Evolutionary conservation across 2,329 filamentous ascomycete species (phyloP).

Genomic region (Ascomycota sp.): DNA sequence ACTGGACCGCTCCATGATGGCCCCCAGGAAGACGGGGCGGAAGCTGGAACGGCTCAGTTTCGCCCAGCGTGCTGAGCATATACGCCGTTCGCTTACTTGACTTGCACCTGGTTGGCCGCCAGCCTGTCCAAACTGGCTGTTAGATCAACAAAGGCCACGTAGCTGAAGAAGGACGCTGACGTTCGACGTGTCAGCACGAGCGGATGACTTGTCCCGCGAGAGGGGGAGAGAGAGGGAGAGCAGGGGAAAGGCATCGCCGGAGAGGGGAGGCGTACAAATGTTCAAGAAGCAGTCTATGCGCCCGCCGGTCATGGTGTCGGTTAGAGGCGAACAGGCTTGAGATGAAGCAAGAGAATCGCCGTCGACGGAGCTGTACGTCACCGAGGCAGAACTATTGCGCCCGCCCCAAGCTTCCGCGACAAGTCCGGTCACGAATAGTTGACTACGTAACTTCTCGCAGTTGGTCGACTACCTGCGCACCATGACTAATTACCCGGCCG

Average conservation of each 20-base stretch:
- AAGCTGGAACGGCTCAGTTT: constrained; percentile 24
- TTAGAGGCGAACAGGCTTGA: not conserved
- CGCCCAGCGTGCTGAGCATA: too few relatives aligned
- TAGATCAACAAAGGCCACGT: constrained; percentile 35
- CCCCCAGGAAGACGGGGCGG: constrained; percentile 52
- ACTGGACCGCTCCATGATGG: constrained; percentile 38
- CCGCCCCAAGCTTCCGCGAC: too few relatives aligned
- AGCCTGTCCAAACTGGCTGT: constrained; percentile 33
- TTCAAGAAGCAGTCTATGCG: constrained; percentile 49
- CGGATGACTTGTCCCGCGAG: too few relatives aligned
- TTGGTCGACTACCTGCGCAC: too few relatives aligned
- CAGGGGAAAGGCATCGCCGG: not conserved
- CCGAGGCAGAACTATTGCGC: too few relatives aligned
- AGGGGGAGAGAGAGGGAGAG: not conserved
- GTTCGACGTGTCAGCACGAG: too few relatives aligned
- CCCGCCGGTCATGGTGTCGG: constrained; percentile 29
- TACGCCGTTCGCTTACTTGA: constrained; percentile 45
- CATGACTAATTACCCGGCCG: too few relatives aligned
- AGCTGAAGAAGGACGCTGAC: constrained; percentile 46
- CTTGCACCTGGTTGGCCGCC: constrained; percentile 33
- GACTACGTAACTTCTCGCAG: too few relatives aligned
- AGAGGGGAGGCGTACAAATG: constrained; percentile 26
- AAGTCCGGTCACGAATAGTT: too few relatives aligned
- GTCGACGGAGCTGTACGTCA: too few relatives aligned
- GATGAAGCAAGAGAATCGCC: not conserved